Percentiles rank a stretch among this genome's conserved stretches.
Evolutionary conservation across 345 rosid species (phyloP).

Genomic region (Rhizophora apiculata): DNA sequence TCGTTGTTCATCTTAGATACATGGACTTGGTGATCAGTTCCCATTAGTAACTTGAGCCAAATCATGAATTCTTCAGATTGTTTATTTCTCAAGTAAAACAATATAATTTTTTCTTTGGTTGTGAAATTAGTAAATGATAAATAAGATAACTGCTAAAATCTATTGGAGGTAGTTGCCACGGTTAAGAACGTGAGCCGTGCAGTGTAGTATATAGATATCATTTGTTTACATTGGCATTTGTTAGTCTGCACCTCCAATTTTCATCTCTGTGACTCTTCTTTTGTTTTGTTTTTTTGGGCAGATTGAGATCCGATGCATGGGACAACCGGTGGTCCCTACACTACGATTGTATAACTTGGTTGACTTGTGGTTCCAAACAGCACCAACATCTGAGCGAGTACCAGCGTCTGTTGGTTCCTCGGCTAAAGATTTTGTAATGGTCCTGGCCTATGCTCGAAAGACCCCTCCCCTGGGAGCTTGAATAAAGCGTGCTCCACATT

Average conservation of each 20-base stretch:
- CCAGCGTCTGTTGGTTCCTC: conserved; percentile 24
- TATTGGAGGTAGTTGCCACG: neutral
- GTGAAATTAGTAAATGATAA: neutral
- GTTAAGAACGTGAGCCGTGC: too few relatives aligned
- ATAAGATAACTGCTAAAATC: neutral
- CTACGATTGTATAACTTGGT: conserved; percentile 22
- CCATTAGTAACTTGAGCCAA: neutral
- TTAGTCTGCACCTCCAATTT: neutral
- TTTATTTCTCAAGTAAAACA: neutral
- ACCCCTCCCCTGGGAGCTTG: conserved; percentile 16
- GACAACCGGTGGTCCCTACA: conserved; percentile 23
- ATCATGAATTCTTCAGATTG: neutral
- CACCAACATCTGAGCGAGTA: conserved; percentile 15
- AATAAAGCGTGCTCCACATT: conserved; percentile 8
- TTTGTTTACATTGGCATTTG: neutral
- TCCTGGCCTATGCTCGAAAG: conserved; percentile 28
- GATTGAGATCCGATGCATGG: conserved; percentile 36
- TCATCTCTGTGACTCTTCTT: neutral
- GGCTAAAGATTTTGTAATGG: conserved; percentile 33
- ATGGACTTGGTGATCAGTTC: neutral
- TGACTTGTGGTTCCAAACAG: conserved; percentile 23
- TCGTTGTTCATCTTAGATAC: neutral
- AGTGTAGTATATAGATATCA: neutral
- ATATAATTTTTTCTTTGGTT: neutral
- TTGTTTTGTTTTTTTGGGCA: conserved; percentile 4